These are phyloP conservation scores for Candida germanica DNA, from an alignment of 805 yeast species.

Conservation along the genomic window DNA sequence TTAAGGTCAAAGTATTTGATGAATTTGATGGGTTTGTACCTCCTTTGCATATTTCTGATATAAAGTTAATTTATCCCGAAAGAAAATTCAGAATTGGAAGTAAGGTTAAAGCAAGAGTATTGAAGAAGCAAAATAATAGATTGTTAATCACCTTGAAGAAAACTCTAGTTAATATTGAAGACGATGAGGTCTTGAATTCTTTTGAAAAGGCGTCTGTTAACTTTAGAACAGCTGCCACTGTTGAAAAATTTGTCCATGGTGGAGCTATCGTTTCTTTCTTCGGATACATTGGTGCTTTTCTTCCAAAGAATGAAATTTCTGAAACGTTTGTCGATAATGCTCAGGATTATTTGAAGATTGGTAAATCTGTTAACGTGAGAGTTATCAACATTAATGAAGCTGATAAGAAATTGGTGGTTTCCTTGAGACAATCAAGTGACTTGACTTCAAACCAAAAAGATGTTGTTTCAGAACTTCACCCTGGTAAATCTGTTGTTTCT, in stretches of 20 bases:
- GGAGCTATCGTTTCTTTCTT: slow-evolving; percentile 88
- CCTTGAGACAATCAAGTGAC: slow-evolving; percentile 66
- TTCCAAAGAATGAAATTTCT: slow-evolving; percentile 86
- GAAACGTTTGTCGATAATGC: slow-evolving; percentile 82
- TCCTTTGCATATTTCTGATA: slow-evolving; percentile 75
- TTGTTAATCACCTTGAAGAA: slow-evolving; percentile 75
- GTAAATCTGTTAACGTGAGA: slow-evolving; percentile 78
- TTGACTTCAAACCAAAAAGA: slow-evolving; percentile 46
- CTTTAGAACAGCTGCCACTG: slow-evolving; percentile 65
- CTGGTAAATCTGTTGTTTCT: slow-evolving; percentile 61
- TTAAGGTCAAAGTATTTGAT: slow-evolving; percentile 62
- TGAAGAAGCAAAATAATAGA: slow-evolving; percentile 48
- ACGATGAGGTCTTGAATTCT: slow-evolving; percentile 45
- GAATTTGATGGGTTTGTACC: slow-evolving; percentile 75
- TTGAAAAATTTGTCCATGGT: slow-evolving; percentile 62
- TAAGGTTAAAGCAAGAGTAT: slow-evolving; percentile 71
- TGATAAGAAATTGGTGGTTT: slow-evolving; percentile 59
- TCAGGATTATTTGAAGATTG: slow-evolving; percentile 71
- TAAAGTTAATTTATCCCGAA: slow-evolving; percentile 83
- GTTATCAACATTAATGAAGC: slow-evolving; percentile 53
- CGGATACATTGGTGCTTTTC: slow-evolving; percentile 70
- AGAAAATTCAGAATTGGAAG: slow-evolving; percentile 85
- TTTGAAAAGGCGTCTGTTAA: slow-evolving; percentile 42
- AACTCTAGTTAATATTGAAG: slow-evolving; percentile 67
- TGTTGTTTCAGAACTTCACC: slow-evolving; percentile 44